Evolutionary conservation across 2,329 filamentous ascomycete genomes (phyloP).

Genomic region (Exophiala phaeomuriformis): DNA sequence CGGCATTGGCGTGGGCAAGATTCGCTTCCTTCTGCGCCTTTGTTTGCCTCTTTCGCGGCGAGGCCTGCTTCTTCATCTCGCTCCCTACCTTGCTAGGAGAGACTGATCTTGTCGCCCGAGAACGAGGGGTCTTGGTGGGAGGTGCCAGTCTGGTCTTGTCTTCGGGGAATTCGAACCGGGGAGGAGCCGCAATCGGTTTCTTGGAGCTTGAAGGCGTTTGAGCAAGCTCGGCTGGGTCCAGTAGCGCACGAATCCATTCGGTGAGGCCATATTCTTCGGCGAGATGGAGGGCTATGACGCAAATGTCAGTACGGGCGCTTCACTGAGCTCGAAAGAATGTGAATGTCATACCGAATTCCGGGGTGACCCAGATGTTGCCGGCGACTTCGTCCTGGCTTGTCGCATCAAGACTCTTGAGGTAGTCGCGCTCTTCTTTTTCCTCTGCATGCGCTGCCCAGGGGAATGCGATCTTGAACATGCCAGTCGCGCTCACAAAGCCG

Average conservation of each 20-base stretch:
- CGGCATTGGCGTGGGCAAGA: constrained; percentile 43
- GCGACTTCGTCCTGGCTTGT: constrained; percentile 89
- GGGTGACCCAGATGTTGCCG: constrained; percentile 93
- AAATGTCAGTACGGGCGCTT: constrained; percentile 2
- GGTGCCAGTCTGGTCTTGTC: constrained; percentile 33
- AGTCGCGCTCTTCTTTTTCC: constrained; percentile 55
- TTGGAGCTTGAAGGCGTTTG: constrained; percentile 59
- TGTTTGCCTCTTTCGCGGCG: constrained; percentile 49
- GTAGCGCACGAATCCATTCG: constrained; percentile 83
- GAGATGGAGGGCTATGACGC: constrained; percentile 63
- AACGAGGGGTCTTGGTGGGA: constrained; percentile 27
- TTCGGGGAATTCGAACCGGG: constrained; percentile 60
- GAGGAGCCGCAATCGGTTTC: constrained; percentile 73
- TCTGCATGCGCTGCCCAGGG: constrained; percentile 56
- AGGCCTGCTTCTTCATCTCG: constrained; percentile 35
- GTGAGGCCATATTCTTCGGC: constrained; percentile 80
- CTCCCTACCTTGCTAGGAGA: constrained; percentile 44
- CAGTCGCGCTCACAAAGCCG: constrained; percentile 59
- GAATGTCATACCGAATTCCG: constrained; percentile 53
- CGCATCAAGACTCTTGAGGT: constrained; percentile 70
- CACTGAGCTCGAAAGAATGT: not conserved
- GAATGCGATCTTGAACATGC: constrained; percentile 64
- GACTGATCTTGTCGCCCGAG: constrained; percentile 53
- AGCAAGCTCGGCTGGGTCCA: constrained; percentile 76
- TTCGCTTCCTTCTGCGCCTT: constrained; percentile 44